Percentiles rank a stretch among this genome's conserved stretches.
Conservation (phyloP, 139 green algal species). For the Trebouxia sp. region DNA sequence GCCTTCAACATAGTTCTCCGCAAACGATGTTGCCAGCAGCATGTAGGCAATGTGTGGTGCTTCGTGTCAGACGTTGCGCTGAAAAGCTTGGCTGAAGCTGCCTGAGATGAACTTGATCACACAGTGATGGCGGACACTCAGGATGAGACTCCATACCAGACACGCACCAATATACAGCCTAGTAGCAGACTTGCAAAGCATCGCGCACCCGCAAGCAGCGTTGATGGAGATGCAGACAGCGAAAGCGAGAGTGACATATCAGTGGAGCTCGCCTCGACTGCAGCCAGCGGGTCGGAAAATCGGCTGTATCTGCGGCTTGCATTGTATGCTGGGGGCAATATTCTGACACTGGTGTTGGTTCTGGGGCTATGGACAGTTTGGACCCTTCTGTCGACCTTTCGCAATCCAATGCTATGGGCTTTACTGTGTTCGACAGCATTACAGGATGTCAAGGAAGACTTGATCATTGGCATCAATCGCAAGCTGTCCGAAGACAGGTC, state of each 20-base stretch:
- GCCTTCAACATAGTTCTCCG: too few relatives aligned
- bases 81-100: too few relatives aligned
- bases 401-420: constrained; percentile 57
- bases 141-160: too few relatives aligned
- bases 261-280: neutral
- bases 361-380: constrained; percentile 56
- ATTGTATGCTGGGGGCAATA: constrained; percentile 46
- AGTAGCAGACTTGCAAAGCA: constrained; percentile 1
- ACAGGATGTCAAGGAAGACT: constrained; percentile 50
- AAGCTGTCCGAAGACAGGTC: constrained; percentile 30
- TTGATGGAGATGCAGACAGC: neutral
- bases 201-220: neutral
- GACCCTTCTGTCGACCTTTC: constrained; percentile 51
- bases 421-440: constrained; percentile 60
- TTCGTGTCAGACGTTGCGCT: too few relatives aligned
- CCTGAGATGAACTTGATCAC: too few relatives aligned
- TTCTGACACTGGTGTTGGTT: constrained; percentile 42
- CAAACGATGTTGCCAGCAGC: too few relatives aligned
- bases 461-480: constrained; percentile 36
- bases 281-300: constrained; percentile 8
- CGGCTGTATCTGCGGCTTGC: constrained; percentile 44
- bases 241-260: constrained; percentile 8
- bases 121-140: too few relatives aligned
- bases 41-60: too few relatives aligned
- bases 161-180: neutral